These are phyloP conservation scores for Emericellopsis terricola DNA, from an alignment of 495 filamentous ascomycete genomes.

Conservation along the genomic window DNA sequence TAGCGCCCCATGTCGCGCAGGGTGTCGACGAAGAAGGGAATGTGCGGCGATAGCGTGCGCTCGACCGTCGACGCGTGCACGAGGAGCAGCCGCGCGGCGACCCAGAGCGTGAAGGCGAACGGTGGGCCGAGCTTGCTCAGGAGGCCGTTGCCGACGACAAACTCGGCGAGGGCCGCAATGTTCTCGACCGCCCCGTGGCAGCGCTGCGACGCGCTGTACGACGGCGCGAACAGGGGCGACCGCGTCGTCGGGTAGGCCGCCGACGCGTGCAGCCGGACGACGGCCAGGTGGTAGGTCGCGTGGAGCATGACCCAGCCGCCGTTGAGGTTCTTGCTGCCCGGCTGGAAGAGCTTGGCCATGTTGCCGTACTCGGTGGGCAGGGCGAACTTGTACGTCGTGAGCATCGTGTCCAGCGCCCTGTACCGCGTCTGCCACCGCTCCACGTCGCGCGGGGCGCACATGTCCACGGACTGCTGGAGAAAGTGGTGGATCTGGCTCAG, in stretches of 20 bases:
- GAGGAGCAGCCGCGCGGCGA: constrained; percentile 68
- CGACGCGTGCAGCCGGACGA: constrained; percentile 82
- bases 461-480: constrained; percentile 74
- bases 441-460: constrained; percentile 63
- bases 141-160: constrained; percentile 53
- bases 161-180: constrained; percentile 55
- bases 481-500: constrained; percentile 73
- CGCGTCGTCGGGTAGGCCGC: constrained; percentile 78
- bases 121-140: constrained; percentile 68
- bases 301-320: constrained; percentile 86
- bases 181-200: constrained; percentile 73
- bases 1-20: constrained; percentile 60
- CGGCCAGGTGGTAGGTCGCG: constrained; percentile 51
- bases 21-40: constrained; percentile 62
- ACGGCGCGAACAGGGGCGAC: constrained; percentile 72
- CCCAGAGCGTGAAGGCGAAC: constrained; percentile 83
- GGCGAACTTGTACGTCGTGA: constrained; percentile 67
- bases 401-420: constrained; percentile 58
- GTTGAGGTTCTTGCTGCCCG: constrained; percentile 45
- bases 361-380: constrained; percentile 70
- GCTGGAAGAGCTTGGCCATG: constrained; percentile 52
- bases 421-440: constrained; percentile 80
- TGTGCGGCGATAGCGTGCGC: constrained; percentile 58
- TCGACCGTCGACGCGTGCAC: constrained; percentile 80
- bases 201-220: constrained; percentile 61